Base-by-base conservation (phyloP, 805 yeast species). In the Clavispora phyllophila region DNA sequence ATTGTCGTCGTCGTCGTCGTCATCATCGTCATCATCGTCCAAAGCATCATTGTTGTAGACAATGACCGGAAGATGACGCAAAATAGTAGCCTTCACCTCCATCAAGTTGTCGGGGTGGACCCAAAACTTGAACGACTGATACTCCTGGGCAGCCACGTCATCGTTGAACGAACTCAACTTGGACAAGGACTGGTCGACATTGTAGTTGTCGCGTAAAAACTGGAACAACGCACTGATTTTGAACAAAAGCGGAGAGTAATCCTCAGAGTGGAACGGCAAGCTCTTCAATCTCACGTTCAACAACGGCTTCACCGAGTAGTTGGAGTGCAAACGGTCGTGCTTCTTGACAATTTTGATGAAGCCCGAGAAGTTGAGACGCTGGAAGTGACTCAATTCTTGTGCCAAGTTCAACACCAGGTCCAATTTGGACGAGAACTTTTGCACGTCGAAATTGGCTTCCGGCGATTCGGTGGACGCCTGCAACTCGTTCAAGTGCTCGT, bases 61-160 rank as follows among this genome's bases (percentile, higher is more conserved):
- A 48, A 91, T 74, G 5, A 90, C 95, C 1, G 99, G 99, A 51
- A 91, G 76, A 56, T 88, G 95, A 62, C 98, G 84, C 60, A 91
- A 76, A 51, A 91, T 87, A 46, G 89, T 81, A n/a, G 98, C 88
- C 69, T 91, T 91, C 43, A 90, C 96, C 67, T 91, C 98, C 96
- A 91, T 90, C 60, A 93, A 63, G 61, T 88, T 86, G 54, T 93
- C 99, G n/a, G 91, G 90, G 62, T 91, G 98, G 35, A 93, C 76
- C 99, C 99, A 91, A 64, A 91, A 91, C 66, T 87, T 88, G 65
- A 83, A 81, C 13, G 87, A 82, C 49, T 71, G 82, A 70, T 55
- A 81, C 18, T 50, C 55, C 60, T 70, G 69, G 17, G 69, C 62
- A 9, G 48, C 40, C 20, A 62, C 54, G 9, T 60, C 65, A 41